Base-by-base conservation (phyloP, 2,329 filamentous ascomycete genomes). In the Thelonectria rubi region DNA sequence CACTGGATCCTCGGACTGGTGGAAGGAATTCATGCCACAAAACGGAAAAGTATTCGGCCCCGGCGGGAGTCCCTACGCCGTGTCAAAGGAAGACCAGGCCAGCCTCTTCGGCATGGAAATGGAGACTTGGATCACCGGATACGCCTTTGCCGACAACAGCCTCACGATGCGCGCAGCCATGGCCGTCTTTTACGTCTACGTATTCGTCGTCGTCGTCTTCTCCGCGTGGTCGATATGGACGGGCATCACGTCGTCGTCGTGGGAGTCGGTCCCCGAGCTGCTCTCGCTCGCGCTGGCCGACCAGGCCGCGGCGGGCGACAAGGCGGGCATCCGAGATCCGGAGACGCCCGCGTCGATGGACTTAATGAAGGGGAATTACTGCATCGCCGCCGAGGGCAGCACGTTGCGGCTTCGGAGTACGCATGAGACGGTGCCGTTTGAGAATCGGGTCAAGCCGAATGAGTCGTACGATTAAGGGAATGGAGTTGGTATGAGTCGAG, bases 21-120 rank as follows among this genome's bases (percentile, higher is more conserved):
- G 66, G 67, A 69, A 49, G 30, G 64, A 51, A 5, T 69, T 69
- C 5, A 65, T 67, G 64, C 67, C 66, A 0, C 62, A 69, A 34
- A 51, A 48, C 7, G 51, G 48, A 0, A 62, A 57, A 7, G 63
- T 66, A 3, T 69, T 69, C 26, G 67, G 67, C 0, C 50, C 64
- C 1, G 65, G 67, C 1, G 62, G 67, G 30, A 61, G 17, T 6
- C 67, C 67, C 0, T 69, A 65, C 40, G n/a, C 50, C 1, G 53
- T 69, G 15, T 62, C 63, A 3, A 26, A 32, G 0, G 52, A 60
- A 3, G 65, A 65, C 3, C 55, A 59, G 14, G 24, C 40, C 11
- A 53, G 46, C 0, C 58, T 57, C 53, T 60, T 64, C 10, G 34
- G 17, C 5, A 48, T 55, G 0, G 67, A 69, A 17, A 68, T 67